Evolutionary conservation across 345 rosid genomes (phyloP).

Genomic region (Cardamine occulta): DNA sequence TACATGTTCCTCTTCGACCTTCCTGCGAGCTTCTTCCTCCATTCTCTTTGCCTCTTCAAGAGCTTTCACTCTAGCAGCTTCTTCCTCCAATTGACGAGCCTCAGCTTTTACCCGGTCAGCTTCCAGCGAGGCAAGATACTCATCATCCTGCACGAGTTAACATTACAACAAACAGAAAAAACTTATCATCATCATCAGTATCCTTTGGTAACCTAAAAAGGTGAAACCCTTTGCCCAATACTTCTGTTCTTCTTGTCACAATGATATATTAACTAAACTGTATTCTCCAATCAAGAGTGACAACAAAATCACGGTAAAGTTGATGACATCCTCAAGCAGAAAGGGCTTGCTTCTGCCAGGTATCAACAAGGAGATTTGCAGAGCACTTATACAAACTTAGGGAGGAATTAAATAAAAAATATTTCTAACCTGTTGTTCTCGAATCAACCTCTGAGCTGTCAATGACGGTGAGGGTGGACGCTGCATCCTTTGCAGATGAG

Average conservation of each 20-base stretch:
- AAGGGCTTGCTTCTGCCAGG: background rate
- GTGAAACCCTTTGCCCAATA: background rate
- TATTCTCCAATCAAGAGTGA: background rate
- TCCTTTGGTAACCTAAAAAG: background rate
- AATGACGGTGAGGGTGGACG: conserved; percentile 23
- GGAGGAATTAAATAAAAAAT: conserved; percentile 1
- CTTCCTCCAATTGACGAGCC: conserved; percentile 17
- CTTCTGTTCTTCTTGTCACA: background rate
- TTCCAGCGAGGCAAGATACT: conserved; percentile 15
- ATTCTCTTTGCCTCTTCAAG: conserved; percentile 12
- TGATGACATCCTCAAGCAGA: background rate
- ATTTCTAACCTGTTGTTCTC: conserved; percentile 18
- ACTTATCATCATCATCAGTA: background rate
- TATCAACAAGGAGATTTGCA: background rate
- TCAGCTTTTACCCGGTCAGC: conserved; percentile 15
- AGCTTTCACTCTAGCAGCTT: conserved; percentile 18
- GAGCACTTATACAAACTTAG: background rate
- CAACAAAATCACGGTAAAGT: background rate
- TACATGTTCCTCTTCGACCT: conserved; percentile 15
- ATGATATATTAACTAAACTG: background rate
- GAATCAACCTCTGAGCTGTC: conserved; percentile 13
- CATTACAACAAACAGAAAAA: background rate
- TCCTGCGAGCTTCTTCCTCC: conserved; percentile 19
- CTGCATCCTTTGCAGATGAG: conserved; percentile 4
- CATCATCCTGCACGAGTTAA: conserved; percentile 9